Conservation (phyloP, 2,329 filamentous ascomycete species). For the Xylariaceae sp. region DNA sequence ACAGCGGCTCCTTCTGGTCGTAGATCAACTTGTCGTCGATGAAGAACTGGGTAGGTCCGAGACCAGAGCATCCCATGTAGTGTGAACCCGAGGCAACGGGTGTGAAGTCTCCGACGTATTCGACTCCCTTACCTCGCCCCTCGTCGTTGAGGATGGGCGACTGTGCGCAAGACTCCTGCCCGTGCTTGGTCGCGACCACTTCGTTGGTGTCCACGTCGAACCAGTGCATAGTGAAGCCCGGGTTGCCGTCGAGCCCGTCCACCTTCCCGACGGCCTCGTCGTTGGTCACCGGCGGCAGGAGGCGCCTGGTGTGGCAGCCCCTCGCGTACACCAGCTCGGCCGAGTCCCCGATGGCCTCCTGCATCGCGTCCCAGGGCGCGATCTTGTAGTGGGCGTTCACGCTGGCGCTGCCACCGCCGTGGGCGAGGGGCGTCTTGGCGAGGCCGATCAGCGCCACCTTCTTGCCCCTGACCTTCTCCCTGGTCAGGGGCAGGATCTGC, state of each 20-base stretch:
- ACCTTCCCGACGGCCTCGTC: slow-evolving; percentile 19
- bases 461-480: slow-evolving; percentile 25
- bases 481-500: slow-evolving; percentile 42
- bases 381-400: slow-evolving; percentile 11
- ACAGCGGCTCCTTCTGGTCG: slow-evolving; percentile 24
- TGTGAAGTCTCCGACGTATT: slow-evolving; percentile 25
- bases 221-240: slow-evolving; percentile 25
- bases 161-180: slow-evolving; percentile 18
- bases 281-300: slow-evolving; percentile 15
- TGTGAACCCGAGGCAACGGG: slow-evolving; percentile 22
- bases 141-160: slow-evolving; percentile 19
- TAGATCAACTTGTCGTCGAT: slow-evolving; percentile 24
- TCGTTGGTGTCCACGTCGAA: slow-evolving; percentile 19
- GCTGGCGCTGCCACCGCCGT: slow-evolving; percentile 11
- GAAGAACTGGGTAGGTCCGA: slow-evolving; percentile 23
- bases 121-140: slow-evolving; percentile 20
- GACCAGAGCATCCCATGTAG: slow-evolving; percentile 25
- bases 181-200: slow-evolving; percentile 17
- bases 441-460: slow-evolving; percentile 12
- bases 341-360: slow-evolving; percentile 6
- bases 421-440: slow-evolving; percentile 10
- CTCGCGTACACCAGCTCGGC: slow-evolving; percentile 17
- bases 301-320: slow-evolving; percentile 11
- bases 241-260: slow-evolving; percentile 23
- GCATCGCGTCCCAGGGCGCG: slow-evolving; percentile 9